Base-by-base conservation (phyloP, 768 basidiomycete species). In the Leccinellum luteum region DNA sequence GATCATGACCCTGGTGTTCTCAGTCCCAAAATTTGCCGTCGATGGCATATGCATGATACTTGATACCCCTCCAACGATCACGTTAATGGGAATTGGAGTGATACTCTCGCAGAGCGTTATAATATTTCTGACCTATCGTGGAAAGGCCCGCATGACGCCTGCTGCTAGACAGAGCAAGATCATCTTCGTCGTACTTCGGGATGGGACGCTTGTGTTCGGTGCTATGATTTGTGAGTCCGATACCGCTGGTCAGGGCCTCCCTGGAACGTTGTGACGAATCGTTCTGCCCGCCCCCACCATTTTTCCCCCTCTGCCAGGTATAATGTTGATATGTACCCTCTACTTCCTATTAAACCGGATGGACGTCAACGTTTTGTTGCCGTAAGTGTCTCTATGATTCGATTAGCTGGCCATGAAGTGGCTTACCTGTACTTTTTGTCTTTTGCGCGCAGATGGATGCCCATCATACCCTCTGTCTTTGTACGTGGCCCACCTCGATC, bases 111-210 rank as follows among this genome's bases (percentile, higher is more conserved):
- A 67, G 48, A 35, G 27, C 19, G 43, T 51, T 41, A 48, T 68
- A n/a, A 52, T 69, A 4, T 51, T 0, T 47, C 49, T 67, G 31
- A 66, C 57, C 1, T 66, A 52, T 49, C 59, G 34, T n/a, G 64
- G 67, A 9, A 66, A 57, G n/a, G 1, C 23, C 19, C 51, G 47
- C 25, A 47, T 59, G 41, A 51, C 34, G 23, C 51, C 55, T 28
- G 49, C 54, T 12, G 50, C 52, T n/a, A 55, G 66, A 31, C 57
- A 44, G 28, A 66, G 61, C 35, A 63, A 48, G 35, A 51, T 68
- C 12, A 17, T 56, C 45, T 19, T 32, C 4, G 21, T 66, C 7
- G n/a, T 67, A 1, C 6, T 59, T 43, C 61, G 64, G 3, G 66
- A 67, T 35, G 66, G 64, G 17, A 14, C 49, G 21, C 25, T 63